Conservation (phyloP, 2,329 filamentous ascomycete species). For the Apiospora aurea region DNA sequence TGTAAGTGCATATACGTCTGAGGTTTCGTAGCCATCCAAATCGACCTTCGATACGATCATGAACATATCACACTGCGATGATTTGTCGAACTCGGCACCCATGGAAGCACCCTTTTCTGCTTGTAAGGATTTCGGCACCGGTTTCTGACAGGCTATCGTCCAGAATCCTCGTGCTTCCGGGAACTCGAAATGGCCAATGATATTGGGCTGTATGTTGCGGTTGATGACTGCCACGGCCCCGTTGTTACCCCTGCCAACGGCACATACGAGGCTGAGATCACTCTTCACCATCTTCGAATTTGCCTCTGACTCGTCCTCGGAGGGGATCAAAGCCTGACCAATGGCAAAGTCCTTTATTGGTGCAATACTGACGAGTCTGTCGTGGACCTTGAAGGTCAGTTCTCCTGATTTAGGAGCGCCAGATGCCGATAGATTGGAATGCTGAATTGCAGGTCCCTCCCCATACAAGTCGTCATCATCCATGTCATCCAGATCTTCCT, state of each 20-base stretch:
- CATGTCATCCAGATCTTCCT: conserved; percentile 61
- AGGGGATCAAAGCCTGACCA: conserved; percentile 60
- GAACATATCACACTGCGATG: conserved; percentile 76
- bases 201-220: conserved; percentile 76
- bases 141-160: conserved; percentile 77
- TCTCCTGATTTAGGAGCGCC: conserved; percentile 62
- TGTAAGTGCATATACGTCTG: conserved; percentile 79
- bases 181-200: conserved; percentile 74
- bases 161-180: conserved; percentile 79
- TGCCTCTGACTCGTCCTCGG: conserved; percentile 53
- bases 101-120: conserved; percentile 58
- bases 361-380: conserved; percentile 78
- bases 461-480: conserved; percentile 73
- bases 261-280: conserved; percentile 65
- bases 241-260: conserved; percentile 69
- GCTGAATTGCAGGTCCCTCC: conserved; percentile 55
- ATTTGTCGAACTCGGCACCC: conserved; percentile 61
- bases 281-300: conserved; percentile 57
- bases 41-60: conserved; percentile 82
- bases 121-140: conserved; percentile 66
- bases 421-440: conserved; percentile 33
- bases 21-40: conserved; percentile 74
- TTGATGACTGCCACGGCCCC: conserved; percentile 80
- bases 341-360: conserved; percentile 79
- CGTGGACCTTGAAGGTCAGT: conserved; percentile 78